These are phyloP conservation scores for Ophiorrhiza pumila DNA, from an alignment of 257 asterid species.

Conservation along the genomic window DNA sequence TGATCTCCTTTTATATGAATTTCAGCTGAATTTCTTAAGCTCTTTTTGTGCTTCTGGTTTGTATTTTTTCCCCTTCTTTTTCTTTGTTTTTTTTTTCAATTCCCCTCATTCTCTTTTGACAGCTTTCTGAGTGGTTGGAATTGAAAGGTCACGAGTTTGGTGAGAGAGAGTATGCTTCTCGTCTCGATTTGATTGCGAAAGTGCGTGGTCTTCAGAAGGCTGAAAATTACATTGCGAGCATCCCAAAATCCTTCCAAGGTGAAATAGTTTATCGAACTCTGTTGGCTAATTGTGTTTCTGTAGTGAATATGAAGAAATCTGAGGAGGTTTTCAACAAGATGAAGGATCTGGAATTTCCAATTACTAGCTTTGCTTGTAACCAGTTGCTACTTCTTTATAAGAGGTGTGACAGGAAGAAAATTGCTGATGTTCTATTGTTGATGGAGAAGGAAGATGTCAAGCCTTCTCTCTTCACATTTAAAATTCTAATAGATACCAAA, in stretches of 20 bases:
- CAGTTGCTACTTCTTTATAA: slow-evolving; percentile 71
- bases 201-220: slow-evolving; percentile 52
- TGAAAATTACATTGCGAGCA: slow-evolving; percentile 44
- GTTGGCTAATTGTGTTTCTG: slow-evolving; percentile 51
- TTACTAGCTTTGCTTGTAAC: slow-evolving; percentile 49
- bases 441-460: slow-evolving; percentile 68
- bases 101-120: slow-evolving; percentile 28
- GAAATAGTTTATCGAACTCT: slow-evolving; percentile 62
- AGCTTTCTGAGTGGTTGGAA: slow-evolving; percentile 78
- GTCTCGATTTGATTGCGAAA: slow-evolving; percentile 66
- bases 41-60: background rate
- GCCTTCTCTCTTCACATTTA: slow-evolving; percentile 58
- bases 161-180: slow-evolving; percentile 51
- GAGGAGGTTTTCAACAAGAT: slow-evolving; percentile 67
- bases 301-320: slow-evolving; percentile 39
- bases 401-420: slow-evolving; percentile 52
- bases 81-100: slow-evolving; percentile 8
- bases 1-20: background rate
- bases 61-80: slow-evolving; percentile 10
- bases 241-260: slow-evolving; percentile 56
- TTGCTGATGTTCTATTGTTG: slow-evolving; percentile 56
- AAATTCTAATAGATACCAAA: slow-evolving; percentile 47
- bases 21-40: background rate
- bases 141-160: slow-evolving; percentile 40
- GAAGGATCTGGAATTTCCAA: slow-evolving; percentile 48